Conservation (phyloP, 768 basidiomycete species). For the Panellus pusillus region DNA sequence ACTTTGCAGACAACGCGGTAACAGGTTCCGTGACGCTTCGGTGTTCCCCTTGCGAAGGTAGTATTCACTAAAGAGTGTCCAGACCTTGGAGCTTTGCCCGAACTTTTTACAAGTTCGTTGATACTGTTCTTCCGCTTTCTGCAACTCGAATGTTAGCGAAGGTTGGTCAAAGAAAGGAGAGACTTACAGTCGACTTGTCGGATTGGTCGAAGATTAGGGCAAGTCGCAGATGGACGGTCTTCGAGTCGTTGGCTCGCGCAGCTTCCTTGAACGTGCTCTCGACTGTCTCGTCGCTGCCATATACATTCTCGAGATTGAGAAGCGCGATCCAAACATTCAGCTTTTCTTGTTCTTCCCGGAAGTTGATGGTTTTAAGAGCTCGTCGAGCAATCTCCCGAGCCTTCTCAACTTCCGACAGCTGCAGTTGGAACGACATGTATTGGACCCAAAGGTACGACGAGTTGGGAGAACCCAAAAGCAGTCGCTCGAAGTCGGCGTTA, state of each 20-base stretch:
- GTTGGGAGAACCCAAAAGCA: conserved; percentile 90
- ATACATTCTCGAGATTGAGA: conserved; percentile 91
- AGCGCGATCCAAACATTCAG: conserved; percentile 97
- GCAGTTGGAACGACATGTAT: conserved; percentile 98
- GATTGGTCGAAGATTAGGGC: conserved; percentile 84
- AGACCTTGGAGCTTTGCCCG: conserved; percentile 88
- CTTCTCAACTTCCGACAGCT: conserved; percentile 95
- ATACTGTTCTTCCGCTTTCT: conserved; percentile 95
- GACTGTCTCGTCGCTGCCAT: conserved; percentile 80
- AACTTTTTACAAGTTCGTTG: conserved; percentile 93
- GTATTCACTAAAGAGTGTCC: conserved; percentile 86
- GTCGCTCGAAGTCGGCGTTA: conserved; percentile 90
- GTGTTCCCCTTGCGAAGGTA: conserved; percentile 70
- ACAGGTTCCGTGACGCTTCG: conserved; percentile 80
- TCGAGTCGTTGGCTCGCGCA: conserved; percentile 85
- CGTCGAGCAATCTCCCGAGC: conserved; percentile 85
- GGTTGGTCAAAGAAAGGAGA: neutral
- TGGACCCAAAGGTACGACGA: conserved; percentile 99
- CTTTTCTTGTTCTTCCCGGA: conserved; percentile 95
- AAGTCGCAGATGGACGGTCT: conserved; percentile 83
- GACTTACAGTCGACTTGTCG: conserved; percentile 72
- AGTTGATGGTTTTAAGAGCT: conserved; percentile 85
- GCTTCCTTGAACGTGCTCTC: conserved; percentile 91
- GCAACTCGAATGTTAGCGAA: conserved; percentile 11
- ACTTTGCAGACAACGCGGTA: conserved; percentile 86